Evolutionary conservation across 1,284 basidiomycete genomes (phyloP).

Genomic region (Calocybe gambosa): DNA sequence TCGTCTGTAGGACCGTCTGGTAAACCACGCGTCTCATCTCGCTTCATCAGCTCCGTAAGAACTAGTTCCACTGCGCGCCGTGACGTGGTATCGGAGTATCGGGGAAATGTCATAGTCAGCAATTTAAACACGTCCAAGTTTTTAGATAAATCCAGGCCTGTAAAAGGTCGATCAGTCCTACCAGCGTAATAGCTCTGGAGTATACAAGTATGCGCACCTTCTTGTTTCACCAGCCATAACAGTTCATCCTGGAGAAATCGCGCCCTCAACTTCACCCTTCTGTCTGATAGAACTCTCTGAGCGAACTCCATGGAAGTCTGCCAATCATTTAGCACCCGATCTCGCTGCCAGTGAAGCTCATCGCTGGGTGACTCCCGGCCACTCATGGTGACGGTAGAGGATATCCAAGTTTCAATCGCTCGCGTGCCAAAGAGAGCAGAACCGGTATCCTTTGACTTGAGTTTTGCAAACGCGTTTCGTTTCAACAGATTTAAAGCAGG

Average conservation of each 20-base stretch:
- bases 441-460: conserved; percentile 29
- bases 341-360: conserved; percentile 41
- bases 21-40: conserved; percentile 47
- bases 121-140: conserved; percentile 68
- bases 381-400: conserved; percentile 24
- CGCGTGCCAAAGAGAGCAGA: conserved; percentile 29
- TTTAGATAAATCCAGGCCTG: conserved; percentile 63
- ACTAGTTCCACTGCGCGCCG: conserved; percentile 65
- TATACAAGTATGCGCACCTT: conserved; percentile 37
- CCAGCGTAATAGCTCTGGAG: too few species aligned
- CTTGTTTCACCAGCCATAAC: conserved; percentile 49
- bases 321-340: conserved; percentile 51
- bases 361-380: conserved; percentile 16
- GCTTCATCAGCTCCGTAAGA: conserved; percentile 53
- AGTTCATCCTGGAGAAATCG: conserved; percentile 60
- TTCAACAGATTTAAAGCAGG: conserved; percentile 26
- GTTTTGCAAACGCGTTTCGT: conserved; percentile 29
- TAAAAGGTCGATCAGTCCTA: conserved; percentile 8
- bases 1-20: conserved; percentile 33
- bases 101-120: conserved; percentile 68
- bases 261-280: conserved; percentile 49
- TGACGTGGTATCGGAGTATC: conserved; percentile 70
- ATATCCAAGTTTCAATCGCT: conserved; percentile 39
- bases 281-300: conserved; percentile 40
- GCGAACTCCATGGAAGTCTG: conserved; percentile 46